Evolutionary conservation across 2,329 filamentous ascomycete species (phyloP).

Genomic region (Chaetomium sp.): DNA sequence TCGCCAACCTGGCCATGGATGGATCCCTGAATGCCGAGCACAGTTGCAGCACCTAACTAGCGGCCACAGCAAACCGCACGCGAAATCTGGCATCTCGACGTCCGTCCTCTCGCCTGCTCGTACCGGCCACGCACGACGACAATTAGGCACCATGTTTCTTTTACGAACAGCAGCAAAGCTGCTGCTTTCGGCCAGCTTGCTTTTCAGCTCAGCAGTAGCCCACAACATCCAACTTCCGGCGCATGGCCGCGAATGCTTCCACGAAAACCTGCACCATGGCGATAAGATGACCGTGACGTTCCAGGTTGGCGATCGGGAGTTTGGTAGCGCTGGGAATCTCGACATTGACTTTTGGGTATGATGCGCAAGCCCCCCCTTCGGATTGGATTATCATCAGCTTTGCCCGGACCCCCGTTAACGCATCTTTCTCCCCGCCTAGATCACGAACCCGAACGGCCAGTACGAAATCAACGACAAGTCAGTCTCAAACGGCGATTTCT

Average conservation of each 20-base stretch:
- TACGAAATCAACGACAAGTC: conserved; percentile 75
- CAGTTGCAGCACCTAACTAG: not conserved
- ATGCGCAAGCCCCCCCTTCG: not conserved
- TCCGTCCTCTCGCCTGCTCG: conserved; percentile 1
- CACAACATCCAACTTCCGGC: conserved; percentile 96
- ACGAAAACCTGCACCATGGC: conserved; percentile 84
- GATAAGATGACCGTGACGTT: conserved; percentile 99
- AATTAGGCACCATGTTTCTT: conserved; percentile 32
- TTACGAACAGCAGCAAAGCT: conserved; percentile 35
- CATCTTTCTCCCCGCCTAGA: conserved; percentile 37
- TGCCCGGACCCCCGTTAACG: not conserved
- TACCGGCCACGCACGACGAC: conserved; percentile 10
- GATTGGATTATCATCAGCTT: no score
- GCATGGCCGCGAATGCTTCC: conserved; percentile 95
- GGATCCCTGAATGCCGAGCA: conserved; percentile 7
- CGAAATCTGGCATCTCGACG: conserved; percentile 10
- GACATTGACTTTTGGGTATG: conserved; percentile 97
- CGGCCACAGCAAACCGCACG: conserved; percentile 10
- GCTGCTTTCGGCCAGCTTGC: conserved; percentile 44
- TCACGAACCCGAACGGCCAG: conserved; percentile 69
- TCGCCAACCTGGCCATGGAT: conserved; percentile 24
- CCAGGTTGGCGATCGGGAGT: conserved; percentile 95
- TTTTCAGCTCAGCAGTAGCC: conserved; percentile 58
- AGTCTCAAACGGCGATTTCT: conserved; percentile 86
- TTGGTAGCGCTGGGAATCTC: conserved; percentile 87